These are phyloP conservation scores for Hordeum pubiflorum DNA, from an alignment of 202 grass and related monocot genomes.

Conservation along the genomic window DNA sequence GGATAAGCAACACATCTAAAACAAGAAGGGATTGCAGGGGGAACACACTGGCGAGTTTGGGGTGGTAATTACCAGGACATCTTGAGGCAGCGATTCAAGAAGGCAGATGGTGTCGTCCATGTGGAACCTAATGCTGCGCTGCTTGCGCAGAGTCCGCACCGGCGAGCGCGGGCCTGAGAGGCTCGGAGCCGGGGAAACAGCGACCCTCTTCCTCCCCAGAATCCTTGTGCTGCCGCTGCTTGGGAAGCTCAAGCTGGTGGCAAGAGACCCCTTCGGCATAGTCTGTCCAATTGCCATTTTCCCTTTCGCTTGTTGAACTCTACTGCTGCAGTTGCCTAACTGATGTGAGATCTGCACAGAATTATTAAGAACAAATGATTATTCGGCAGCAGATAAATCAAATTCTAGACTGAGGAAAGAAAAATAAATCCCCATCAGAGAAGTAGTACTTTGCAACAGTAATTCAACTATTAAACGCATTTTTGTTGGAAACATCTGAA, in stretches of 20 bases:
- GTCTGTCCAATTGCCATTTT: constrained; percentile 45
- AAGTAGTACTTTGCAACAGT: neutral
- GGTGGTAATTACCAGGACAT: constrained; percentile 56
- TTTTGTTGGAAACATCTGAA: neutral
- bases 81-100: constrained; percentile 53
- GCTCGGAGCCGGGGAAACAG: constrained; percentile 25
- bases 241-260: constrained; percentile 34
- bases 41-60: neutral
- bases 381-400: neutral
- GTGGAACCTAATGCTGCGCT: constrained; percentile 35
- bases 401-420: neutral
- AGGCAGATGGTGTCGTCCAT: constrained; percentile 38
- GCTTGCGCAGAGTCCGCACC: constrained; percentile 36
- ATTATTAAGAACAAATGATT: neutral
- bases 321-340: neutral
- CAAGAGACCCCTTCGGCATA: neutral
- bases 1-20: neutral
- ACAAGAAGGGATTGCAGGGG: neutral
- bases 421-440: neutral
- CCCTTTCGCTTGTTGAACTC: constrained; percentile 13
- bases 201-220: constrained; percentile 67
- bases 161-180: constrained; percentile 29
- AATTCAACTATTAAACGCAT: neutral
- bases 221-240: constrained; percentile 47
- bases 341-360: neutral